Evolutionary conservation across 2,329 filamentous ascomycete species (phyloP), one percentile per base, ranked within the genome.

Genomic region (Colletotrichum sp.): DNA sequence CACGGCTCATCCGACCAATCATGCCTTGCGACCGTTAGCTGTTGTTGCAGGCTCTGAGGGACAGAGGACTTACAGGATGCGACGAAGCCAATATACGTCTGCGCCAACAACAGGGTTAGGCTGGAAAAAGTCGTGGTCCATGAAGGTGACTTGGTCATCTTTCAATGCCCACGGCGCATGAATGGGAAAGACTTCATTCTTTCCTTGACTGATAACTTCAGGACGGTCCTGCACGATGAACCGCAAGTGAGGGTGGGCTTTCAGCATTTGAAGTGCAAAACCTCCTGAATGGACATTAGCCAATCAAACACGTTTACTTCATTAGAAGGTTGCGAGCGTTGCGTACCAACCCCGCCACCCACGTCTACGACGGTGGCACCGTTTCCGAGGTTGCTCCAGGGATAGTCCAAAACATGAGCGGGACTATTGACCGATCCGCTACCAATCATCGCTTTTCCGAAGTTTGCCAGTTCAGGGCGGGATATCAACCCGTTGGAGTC

Each of bases 161-260:
- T 63, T 32, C 60, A 63, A 32, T 15, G 60, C 60, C 60, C 60
- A 63, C n/a, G 76, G 71, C 32, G 81, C 82, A 71, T 84, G 81
- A 59, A 75, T 75, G 5, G 82, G 82, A 80, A 82, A 84, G 6
- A 84, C 75, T n/a, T 80, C 77, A 7, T 72, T 62, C 63, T 80
- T 39, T 18, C 72, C 81, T 75, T 81, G 79, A 8, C 75, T 76
- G 8, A 85, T 39, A 4, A 81, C 81, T 1, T 79, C 76, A 1
- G 77, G 75, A 1, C 84, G 82, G 75, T 87, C 85, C 72, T 86
- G 82, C 5, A 86, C 74, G 12, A 86, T 78, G 39, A 85, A 82
- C 1, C 80, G 83, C 8, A 86, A 79, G 5, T 82, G 68, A 2
- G 83, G 82, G 65, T 84, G 84, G 4, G 83, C 60, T 10, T 63